Evolutionary conservation across 352 stramenopile species (phyloP).

Genomic region (Globisporangium barbulae): DNA sequence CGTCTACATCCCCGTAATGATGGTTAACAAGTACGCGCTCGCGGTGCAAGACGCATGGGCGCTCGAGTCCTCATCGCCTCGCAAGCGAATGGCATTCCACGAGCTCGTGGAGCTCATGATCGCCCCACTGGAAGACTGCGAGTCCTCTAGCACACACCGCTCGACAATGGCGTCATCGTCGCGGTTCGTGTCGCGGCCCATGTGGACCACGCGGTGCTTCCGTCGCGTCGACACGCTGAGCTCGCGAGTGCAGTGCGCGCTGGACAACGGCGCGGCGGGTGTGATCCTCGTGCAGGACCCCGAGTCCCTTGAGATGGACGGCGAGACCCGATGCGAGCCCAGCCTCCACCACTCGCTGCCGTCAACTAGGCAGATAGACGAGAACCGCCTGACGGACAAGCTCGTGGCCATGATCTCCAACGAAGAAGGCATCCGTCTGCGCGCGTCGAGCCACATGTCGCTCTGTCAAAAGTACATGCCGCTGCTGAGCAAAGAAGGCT

Average conservation of each 20-base stretch:
- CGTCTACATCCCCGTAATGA: constrained; percentile 72
- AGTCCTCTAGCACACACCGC: neutral
- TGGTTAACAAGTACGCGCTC: constrained; percentile 29
- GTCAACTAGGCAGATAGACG: constrained; percentile 7
- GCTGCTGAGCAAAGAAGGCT: constrained; percentile 22
- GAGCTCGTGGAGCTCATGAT: constrained; percentile 25
- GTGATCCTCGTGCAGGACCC: constrained; percentile 47
- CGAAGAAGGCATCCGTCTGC: constrained; percentile 22
- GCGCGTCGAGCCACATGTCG: constrained; percentile 23
- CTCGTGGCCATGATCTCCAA: constrained; percentile 39
- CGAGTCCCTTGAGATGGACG: constrained; percentile 21
- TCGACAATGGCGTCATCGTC: neutral
- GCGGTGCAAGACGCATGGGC: neutral
- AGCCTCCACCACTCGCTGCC: constrained; percentile 3
- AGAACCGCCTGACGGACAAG: constrained; percentile 4
- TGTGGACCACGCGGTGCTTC: constrained; percentile 47
- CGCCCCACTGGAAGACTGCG: constrained; percentile 1
- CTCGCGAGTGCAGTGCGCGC: constrained; percentile 30
- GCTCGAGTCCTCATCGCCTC: constrained; percentile 15
- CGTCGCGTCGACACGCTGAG: constrained; percentile 40
- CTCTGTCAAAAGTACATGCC: constrained; percentile 24
- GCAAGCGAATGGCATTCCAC: constrained; percentile 24
- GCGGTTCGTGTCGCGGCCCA: constrained; percentile 18
- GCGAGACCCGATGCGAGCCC: constrained; percentile 14
- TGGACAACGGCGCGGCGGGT: constrained; percentile 43